phyloP scores from a whole-genome alignment of 495 filamentous ascomycete genomes.

The Pyrenopolyporus hunteri region DNA sequence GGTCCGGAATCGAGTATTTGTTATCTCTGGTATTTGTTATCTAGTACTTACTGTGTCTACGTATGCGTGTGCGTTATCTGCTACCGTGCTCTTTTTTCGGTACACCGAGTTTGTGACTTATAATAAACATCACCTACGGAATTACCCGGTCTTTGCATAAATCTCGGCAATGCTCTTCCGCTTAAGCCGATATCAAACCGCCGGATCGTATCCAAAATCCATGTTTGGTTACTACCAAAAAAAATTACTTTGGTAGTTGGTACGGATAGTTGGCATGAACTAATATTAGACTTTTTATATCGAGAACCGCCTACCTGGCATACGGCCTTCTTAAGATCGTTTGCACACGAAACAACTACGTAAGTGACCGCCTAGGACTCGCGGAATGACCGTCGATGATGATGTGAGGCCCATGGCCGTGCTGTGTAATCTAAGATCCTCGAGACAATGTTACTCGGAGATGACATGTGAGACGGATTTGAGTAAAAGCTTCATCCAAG shows the following conservation, averaged over 20 bases:
- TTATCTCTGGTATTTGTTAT: no score
- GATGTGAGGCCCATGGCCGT: conserved; percentile 25
- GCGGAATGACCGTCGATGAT: conserved; percentile 2
- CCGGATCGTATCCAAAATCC: no score
- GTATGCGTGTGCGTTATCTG: not conserved
- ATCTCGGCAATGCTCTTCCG: conserved; percentile 9
- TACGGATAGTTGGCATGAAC: conserved; percentile 12
- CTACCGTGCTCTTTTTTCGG: conserved; percentile 2
- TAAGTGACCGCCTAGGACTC: conserved; percentile 6
- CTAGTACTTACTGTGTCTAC: no score
- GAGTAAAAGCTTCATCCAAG: conserved; percentile 25
- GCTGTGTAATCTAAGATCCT: conserved; percentile 26
- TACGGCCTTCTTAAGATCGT: not conserved
- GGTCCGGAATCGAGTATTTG: no score
- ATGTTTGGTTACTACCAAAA: conserved; percentile 1
- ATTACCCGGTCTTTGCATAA: conserved; percentile 18
- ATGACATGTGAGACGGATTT: conserved; percentile 36
- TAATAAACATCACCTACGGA: not conserved
- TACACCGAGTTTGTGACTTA: not conserved
- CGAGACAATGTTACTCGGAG: conserved; percentile 36
- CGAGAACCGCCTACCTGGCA: not conserved
- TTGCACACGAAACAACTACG: not conserved
- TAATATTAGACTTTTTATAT: not conserved
- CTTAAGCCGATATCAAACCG: not conserved
- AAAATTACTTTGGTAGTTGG: conserved; percentile 2